These are phyloP conservation scores for Arthrobotrys iridis DNA, from an alignment of 2,329 filamentous ascomycete species.

Conservation along the genomic window DNA sequence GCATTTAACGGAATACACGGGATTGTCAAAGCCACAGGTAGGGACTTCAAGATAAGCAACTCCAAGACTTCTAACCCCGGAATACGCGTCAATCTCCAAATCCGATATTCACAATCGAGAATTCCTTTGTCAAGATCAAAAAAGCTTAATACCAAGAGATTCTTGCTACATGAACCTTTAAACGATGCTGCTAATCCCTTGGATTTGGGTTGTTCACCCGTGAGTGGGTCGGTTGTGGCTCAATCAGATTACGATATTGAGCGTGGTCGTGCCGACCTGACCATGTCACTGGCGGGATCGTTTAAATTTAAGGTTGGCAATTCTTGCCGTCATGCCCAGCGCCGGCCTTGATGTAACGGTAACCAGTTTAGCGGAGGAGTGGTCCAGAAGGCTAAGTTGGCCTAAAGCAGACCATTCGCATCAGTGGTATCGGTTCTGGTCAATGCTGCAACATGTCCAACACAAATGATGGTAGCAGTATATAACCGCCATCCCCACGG, in stretches of 20 bases:
- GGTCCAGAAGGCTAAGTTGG: neutral
- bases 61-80: neutral
- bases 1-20: too few species aligned
- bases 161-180: neutral
- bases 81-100: neutral
- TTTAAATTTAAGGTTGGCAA: conserved; percentile 1
- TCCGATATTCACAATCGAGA: conserved; percentile 1
- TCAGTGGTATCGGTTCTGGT: neutral
- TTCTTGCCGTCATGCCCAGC: conserved; percentile 1
- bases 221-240: neutral
- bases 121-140: neutral
- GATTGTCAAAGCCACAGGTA: too few species aligned
- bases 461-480: neutral
- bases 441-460: neutral
- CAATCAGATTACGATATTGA: neutral
- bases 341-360: neutral
- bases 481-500: conserved; percentile 3
- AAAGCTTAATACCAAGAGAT: neutral
- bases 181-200: neutral
- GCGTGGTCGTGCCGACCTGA: neutral
- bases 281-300: neutral
- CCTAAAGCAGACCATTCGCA: neutral
- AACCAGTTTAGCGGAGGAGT: neutral
- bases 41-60: neutral
- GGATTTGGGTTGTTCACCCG: neutral